Percentiles rank a stretch among this genome's conserved stretches.
Evolutionary conservation across 768 basidiomycete genomes (phyloP).

Genomic region (Tricholoma matsutake): DNA sequence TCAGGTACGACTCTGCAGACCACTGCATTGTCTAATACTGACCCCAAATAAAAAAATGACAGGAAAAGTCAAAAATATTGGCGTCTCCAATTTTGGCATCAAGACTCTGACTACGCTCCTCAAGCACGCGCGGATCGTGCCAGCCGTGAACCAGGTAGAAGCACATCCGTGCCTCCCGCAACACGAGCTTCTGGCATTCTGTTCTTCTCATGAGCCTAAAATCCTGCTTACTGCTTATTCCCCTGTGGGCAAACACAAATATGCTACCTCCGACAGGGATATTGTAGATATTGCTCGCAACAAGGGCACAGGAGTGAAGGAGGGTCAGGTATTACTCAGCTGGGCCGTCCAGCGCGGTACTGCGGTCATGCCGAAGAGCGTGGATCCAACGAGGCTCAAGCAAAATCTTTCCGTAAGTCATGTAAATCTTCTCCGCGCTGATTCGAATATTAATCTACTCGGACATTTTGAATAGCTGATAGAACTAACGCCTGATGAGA

Average conservation of each 20-base stretch:
- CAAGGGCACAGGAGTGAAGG: slow-evolving; percentile 20
- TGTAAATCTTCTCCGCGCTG: background rate
- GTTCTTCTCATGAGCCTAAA: slow-evolving; percentile 28
- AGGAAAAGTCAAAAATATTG: slow-evolving; percentile 38
- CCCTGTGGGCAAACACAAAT: slow-evolving; percentile 34
- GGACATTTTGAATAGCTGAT: slow-evolving; percentile 26
- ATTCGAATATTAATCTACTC: slow-evolving; percentile 15
- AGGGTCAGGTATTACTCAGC: slow-evolving; percentile 50
- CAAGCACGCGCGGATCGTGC: slow-evolving; percentile 35
- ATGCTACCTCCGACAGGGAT: slow-evolving; percentile 19
- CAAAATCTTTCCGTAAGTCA: slow-evolving; percentile 38
- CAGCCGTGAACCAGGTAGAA: slow-evolving; percentile 40
- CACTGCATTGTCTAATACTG: background rate
- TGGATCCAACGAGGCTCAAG: slow-evolving; percentile 36
- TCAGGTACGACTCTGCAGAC: slow-evolving; percentile 24
- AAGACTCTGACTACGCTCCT: slow-evolving; percentile 36
- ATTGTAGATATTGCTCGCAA: slow-evolving; percentile 26
- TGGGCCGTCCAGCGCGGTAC: slow-evolving; percentile 56
- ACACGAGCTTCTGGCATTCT: slow-evolving; percentile 39
- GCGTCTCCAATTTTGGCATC: slow-evolving; percentile 52
- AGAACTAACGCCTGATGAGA: slow-evolving; percentile 32
- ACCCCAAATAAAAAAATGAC: background rate
- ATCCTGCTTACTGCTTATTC: slow-evolving; percentile 47
- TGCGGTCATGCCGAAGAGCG: slow-evolving; percentile 52
- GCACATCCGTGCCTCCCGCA: slow-evolving; percentile 46